Percentiles rank a stretch among this genome's conserved stretches.
These are phyloP conservation scores for Drechslerella stenobrocha DNA, from an alignment of 2,329 filamentous ascomycete genomes.

Conservation along the genomic window DNA sequence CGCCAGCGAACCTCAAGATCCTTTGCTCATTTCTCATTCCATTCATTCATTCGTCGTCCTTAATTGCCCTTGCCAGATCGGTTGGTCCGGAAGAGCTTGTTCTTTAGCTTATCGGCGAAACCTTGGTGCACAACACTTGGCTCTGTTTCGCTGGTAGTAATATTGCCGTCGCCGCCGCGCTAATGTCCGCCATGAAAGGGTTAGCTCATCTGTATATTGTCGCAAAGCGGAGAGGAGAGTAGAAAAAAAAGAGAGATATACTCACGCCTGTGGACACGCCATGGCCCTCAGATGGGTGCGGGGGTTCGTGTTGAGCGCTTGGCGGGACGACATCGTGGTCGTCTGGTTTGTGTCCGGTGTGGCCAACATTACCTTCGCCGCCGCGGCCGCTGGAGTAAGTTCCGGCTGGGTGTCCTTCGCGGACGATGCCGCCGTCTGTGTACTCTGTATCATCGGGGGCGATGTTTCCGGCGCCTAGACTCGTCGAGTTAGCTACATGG, in stretches of 20 bases:
- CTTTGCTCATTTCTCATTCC: neutral
- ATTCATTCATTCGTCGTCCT: too few species aligned
- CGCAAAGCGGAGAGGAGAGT: neutral
- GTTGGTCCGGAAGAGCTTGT: slow-evolving; percentile 47
- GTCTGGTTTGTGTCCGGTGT: slow-evolving; percentile 56
- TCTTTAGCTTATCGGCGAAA: slow-evolving; percentile 52
- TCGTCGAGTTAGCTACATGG: neutral
- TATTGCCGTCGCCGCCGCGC: slow-evolving; percentile 54
- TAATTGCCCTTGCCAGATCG: neutral
- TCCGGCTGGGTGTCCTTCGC: slow-evolving; percentile 57
- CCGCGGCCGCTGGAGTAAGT: slow-evolving; percentile 62
- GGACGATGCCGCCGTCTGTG: slow-evolving; percentile 66
- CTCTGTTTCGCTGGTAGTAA: slow-evolving; percentile 46
- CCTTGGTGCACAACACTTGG: slow-evolving; percentile 39
- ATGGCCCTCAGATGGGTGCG: slow-evolving; percentile 31
- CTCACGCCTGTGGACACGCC: slow-evolving; percentile 53
- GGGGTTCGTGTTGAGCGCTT: slow-evolving; percentile 22
- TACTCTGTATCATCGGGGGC: slow-evolving; percentile 64
- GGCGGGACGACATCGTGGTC: slow-evolving; percentile 51
- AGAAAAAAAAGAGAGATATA: slow-evolving; percentile 5
- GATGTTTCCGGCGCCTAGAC: slow-evolving; percentile 61
- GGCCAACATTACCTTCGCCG: slow-evolving; percentile 65
- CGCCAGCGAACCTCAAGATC: neutral
- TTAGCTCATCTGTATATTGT: slow-evolving; percentile 8
- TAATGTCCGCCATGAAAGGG: slow-evolving; percentile 20